Evolutionary conservation across 495 filamentous ascomycete genomes (phyloP).

Genomic region (Neurospora hispaniola): DNA sequence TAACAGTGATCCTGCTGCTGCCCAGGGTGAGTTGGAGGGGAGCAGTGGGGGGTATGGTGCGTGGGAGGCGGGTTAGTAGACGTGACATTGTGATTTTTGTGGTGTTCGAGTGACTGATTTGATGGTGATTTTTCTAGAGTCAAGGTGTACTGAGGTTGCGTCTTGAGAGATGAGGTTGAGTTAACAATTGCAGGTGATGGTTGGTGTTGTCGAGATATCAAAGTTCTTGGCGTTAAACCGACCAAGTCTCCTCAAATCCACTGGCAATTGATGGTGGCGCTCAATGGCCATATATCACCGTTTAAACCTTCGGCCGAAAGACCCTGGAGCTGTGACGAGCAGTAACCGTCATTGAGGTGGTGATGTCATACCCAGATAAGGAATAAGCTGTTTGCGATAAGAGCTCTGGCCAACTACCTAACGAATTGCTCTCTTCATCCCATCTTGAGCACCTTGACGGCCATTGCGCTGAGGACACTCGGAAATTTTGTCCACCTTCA

Average conservation of each 20-base stretch:
- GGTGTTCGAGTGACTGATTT: not conserved
- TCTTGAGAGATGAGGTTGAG: too few relatives aligned
- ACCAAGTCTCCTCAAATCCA: not conserved
- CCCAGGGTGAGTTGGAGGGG: not conserved
- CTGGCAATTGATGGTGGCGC: not conserved
- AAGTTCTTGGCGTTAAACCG: not conserved
- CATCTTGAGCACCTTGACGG: not conserved
- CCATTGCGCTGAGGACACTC: not conserved
- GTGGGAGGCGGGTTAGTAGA: not conserved
- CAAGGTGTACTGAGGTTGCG: too few relatives aligned
- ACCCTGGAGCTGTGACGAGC: not conserved
- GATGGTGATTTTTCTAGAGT: not conserved
- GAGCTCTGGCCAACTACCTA: not conserved
- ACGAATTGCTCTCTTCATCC: not conserved
- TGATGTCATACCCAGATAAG: not conserved
- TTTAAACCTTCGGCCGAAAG: not conserved
- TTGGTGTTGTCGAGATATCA: too few relatives aligned
- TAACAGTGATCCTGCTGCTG: not conserved
- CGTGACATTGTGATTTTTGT: not conserved
- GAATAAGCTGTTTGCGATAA: not conserved
- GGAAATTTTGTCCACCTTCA: not conserved
- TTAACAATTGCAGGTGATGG: too few relatives aligned
- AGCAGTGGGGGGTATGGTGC: not conserved
- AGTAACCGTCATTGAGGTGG: not conserved
- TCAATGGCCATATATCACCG: not conserved